Percentiles rank a stretch among this genome's conserved stretches.
Evolutionary conservation across 345 rosid species (phyloP).

Genomic region (Melaleuca quinquenervia): DNA sequence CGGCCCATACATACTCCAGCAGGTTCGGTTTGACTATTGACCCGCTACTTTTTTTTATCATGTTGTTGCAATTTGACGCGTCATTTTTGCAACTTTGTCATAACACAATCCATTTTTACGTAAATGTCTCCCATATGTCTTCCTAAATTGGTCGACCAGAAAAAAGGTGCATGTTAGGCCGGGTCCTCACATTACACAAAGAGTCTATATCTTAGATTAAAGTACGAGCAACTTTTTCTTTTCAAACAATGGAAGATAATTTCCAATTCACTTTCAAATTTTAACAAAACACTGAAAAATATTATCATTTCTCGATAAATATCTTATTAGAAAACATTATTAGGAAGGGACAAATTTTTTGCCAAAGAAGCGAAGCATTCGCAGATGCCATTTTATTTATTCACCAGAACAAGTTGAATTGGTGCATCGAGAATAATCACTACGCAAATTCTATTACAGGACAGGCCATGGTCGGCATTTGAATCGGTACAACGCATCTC

Average conservation of each 20-base stretch:
- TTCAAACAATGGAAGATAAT: neutral
- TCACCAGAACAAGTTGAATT: neutral
- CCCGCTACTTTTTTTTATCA: neutral
- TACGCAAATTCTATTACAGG: neutral
- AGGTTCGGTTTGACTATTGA: neutral
- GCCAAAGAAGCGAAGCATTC: accelerated
- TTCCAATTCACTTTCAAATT: neutral
- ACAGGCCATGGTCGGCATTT: neutral
- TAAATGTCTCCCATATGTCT: neutral
- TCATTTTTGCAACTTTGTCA: neutral
- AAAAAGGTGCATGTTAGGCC: neutral
- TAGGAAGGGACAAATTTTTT: neutral
- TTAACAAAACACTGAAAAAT: neutral
- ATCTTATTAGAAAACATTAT: neutral
- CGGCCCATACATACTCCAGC: neutral
- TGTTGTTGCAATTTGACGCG: neutral
- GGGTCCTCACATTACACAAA: neutral
- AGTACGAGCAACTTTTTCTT: neutral
- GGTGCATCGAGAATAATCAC: neutral
- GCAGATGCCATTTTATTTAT: accelerated
- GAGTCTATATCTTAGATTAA: neutral
- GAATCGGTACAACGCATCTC: neutral
- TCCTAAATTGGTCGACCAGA: neutral
- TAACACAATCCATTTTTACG: neutral
- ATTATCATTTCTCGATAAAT: accelerated